These are phyloP conservation scores for Pisolithus thermaeus DNA, from an alignment of 1,284 basidiomycete species.

Conservation along the genomic window DNA sequence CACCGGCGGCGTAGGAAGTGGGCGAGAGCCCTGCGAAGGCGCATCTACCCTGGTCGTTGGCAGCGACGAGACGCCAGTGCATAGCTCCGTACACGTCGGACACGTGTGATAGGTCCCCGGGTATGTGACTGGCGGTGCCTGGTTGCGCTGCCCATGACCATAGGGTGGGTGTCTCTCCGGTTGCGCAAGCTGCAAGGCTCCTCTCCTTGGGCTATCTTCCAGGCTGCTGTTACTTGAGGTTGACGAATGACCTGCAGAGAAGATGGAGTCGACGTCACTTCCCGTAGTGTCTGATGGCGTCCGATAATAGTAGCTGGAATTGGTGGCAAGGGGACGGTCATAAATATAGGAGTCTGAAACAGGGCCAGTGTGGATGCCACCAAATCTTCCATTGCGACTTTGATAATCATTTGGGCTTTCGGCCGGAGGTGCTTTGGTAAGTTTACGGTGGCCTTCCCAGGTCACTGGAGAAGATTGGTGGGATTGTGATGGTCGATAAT, in stretches of 20 bases:
- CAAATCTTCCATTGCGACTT: conserved; percentile 23
- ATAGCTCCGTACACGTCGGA: conserved; percentile 29
- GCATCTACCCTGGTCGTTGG: conserved; percentile 19
- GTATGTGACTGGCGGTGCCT: conserved; percentile 20
- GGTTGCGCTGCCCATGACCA: conserved; percentile 11
- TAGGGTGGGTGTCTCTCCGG: conserved; percentile 19
- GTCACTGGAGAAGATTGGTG: conserved; percentile 15
- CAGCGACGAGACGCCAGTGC: conserved; percentile 23
- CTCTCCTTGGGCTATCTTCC: conserved; percentile 28
- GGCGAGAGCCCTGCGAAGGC: conserved; percentile 20
- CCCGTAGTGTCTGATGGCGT: conserved; percentile 39
- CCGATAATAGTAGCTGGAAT: conserved; percentile 44
- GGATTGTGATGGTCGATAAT: conserved; percentile 32
- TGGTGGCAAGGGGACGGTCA: conserved; percentile 46
- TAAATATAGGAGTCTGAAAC: conserved; percentile 49
- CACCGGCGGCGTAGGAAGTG: conserved; percentile 27
- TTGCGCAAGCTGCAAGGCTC: conserved; percentile 19
- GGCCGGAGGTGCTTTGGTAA: conserved; percentile 6
- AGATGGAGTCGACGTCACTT: conserved; percentile 33
- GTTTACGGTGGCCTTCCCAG: conserved; percentile 9
- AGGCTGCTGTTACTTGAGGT: conserved; percentile 47
- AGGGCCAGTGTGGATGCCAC: conserved; percentile 38
- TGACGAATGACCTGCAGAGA: conserved; percentile 39
- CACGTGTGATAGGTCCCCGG: conserved; percentile 26
- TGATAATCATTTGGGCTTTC: conserved; percentile 5